Evolutionary conservation across 495 filamentous ascomycete genomes (phyloP), one percentile per base, ranked within the genome.

Genomic region (Aspergillus olivimuriae): DNA sequence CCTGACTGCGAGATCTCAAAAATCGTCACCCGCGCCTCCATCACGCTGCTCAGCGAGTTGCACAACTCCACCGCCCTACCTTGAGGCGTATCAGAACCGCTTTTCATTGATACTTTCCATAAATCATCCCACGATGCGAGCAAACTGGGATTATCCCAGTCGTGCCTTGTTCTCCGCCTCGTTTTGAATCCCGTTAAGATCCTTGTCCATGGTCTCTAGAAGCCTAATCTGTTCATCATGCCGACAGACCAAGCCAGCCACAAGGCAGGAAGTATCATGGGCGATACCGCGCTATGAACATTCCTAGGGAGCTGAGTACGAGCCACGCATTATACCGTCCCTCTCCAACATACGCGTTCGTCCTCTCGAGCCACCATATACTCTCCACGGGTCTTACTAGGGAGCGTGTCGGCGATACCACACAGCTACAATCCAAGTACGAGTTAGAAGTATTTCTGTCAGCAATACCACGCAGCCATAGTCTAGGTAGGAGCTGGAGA

Each of bases 241-340:
- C n/a, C n/a, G n/a, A n/a, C n/a, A n/a, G n/a, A n/a, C n/a, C n/a
- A 39, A 34, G 32, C 32, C 32, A 34, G 32, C 32, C 15, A 14
- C 32, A 15, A 6, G 32, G 32, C 7, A 6, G 14, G 15, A 4
- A 34, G 37, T 23, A 12, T 24, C 6, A 24, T 24, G 9, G 37
- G 37, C 37, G 37, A 39, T 39, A 39, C 37, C 21, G 21, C 37
- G 37, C 32, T 14, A 34, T 6, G 32, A 34, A 34, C 6, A 30
- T 37, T 17, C 19, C 37, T 39, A 15, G 19, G 37, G 37, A 24
- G 19, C 37, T 34, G 20, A 39, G 37, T 39, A 39, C 37, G 37
- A 39, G 20, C 26, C 20, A 22, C 19, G 20, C 17, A 39, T 22
- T 23, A 34, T 34, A 34, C 15, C 15, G 4, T 34, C 32, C 15